Evolutionary conservation across 345 rosid genomes (phyloP), one percentile per base, ranked within the genome.

Genomic region (Populus tremula): DNA sequence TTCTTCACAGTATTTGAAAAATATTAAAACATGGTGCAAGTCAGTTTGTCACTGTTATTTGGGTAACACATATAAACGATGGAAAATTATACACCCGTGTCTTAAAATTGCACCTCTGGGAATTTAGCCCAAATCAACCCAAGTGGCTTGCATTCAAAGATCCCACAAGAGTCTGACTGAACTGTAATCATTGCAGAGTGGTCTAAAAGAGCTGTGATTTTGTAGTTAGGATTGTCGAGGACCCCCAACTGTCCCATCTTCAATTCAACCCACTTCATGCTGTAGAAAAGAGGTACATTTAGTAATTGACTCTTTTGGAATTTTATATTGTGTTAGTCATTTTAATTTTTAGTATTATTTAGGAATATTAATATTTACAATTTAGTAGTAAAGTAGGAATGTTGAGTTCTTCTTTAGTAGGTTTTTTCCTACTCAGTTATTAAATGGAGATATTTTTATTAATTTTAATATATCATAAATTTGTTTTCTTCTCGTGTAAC

Each of bases 231-330:
- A 83, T 96, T 91, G 84, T 77, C 83, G 29, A 96, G 87, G 25
- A 93, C 98, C 63, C 99, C 97, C n/a, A 96, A 94, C 79, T 96
- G 94, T 82, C 81, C 94, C 99, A 96, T 96, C 90, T 96, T 96
- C 87, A 96, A 76, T 84, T 92, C 99, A 82, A 96, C 94, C 99
- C 98, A 91, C 85, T 88, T 93, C 99, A 93, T 93, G 89, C 99
- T 92, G 87, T 80, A 85, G 53, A 65, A 78, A 63, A 76, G 31
- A 65, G 54, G 12, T 2, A 41, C n/a, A 1, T 53, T n/a, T 69
- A 69, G 27, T 9, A 56, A 9, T 56, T 56, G 13, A 56, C 20
- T 56, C n/a, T 56, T 56, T 56, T 56, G 27, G 27, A 56, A 56
- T 56, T 18, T 56, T 56, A 56, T 56, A 25, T 56, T 56, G 25